Conservation (phyloP, 2,329 filamentous ascomycete genomes). For the Basipetospora chlamydospora region DNA sequence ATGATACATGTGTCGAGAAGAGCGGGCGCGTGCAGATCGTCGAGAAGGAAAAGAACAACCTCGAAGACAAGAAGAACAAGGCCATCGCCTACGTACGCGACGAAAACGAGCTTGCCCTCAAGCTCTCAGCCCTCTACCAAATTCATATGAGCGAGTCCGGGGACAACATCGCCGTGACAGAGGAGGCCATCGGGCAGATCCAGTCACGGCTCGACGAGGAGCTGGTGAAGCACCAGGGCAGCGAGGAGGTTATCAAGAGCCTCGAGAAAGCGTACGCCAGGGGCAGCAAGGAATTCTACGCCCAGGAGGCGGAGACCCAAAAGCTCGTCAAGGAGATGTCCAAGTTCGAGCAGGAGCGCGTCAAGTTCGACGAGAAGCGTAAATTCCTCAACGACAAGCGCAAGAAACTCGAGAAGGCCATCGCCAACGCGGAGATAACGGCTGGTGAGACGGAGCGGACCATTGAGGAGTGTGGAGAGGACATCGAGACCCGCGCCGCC, state of each 20-base stretch:
- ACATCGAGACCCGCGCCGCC: conserved; percentile 61
- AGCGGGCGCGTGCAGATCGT: conserved; percentile 91
- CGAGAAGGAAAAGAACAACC: conserved; percentile 83
- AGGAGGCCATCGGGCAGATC: conserved; percentile 84
- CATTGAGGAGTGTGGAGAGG: conserved; percentile 61
- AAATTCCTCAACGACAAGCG: conserved; percentile 86
- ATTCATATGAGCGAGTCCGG: conserved; percentile 78
- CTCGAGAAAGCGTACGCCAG: conserved; percentile 74
- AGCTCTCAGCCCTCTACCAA: conserved; percentile 86
- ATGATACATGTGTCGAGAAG: conserved; percentile 92
- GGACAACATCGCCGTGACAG: conserved; percentile 75
- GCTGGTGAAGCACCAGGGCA: conserved; percentile 80
- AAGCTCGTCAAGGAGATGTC: conserved; percentile 71
- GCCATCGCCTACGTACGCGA: conserved; percentile 78
- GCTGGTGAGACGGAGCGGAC: conserved; percentile 61
- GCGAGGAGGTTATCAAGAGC: conserved; percentile 77
- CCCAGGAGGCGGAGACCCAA: conserved; percentile 69
- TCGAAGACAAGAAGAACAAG: conserved; percentile 95
- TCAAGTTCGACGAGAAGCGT: conserved; percentile 95
- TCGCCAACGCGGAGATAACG: conserved; percentile 60
- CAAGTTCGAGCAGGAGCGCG: conserved; percentile 87
- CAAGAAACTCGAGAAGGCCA: conserved; percentile 87
- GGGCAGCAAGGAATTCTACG: conserved; percentile 70
- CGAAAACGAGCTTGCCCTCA: conserved; percentile 81
- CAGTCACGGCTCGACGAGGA: conserved; percentile 76